phyloP scores from a whole-genome alignment of 2,329 filamentous ascomycete genomes.

The Aureobasidium sp. region DNA sequence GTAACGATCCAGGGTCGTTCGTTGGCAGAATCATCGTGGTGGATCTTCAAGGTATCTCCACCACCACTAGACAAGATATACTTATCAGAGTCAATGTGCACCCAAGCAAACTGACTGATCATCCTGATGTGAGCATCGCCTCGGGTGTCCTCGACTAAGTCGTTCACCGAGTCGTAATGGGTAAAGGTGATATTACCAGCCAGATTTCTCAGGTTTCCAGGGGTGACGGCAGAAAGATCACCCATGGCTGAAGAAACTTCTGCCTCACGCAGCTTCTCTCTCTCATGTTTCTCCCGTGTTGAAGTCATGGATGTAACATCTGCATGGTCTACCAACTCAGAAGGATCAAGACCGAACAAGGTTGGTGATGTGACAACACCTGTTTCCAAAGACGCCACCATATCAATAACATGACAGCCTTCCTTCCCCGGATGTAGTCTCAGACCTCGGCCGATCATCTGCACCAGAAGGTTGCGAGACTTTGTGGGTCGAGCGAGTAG shows the following conservation, averaged over 20 bases:
- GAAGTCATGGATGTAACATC: slow-evolving; percentile 53
- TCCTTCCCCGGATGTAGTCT: slow-evolving; percentile 70
- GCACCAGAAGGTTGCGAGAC: slow-evolving; percentile 85
- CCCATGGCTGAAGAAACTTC: slow-evolving; percentile 10
- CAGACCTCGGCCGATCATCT: slow-evolving; percentile 97
- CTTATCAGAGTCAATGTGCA: slow-evolving; percentile 58
- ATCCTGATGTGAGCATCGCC: slow-evolving; percentile 69
- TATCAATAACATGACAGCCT: slow-evolving; percentile 91
- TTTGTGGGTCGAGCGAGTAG: slow-evolving; percentile 79
- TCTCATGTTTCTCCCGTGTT: slow-evolving; percentile 40
- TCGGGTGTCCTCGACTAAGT: slow-evolving; percentile 74
- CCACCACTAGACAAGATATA: slow-evolving; percentile 60
- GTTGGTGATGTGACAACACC: slow-evolving; percentile 89
- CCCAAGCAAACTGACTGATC: slow-evolving; percentile 73
- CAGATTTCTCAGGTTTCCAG: slow-evolving; percentile 5
- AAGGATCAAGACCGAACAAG: slow-evolving; percentile 82
- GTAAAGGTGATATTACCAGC: slow-evolving; percentile 62
- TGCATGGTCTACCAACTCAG: slow-evolving; percentile 61
- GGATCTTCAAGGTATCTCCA: slow-evolving; percentile 51
- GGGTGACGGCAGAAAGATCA: neutral
- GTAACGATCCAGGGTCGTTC: slow-evolving; percentile 24
- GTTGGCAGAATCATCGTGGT: slow-evolving; percentile 15
- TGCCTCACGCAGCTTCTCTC: slow-evolving; percentile 35
- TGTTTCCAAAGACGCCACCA: slow-evolving; percentile 76
- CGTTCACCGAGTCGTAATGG: slow-evolving; percentile 86